Evolutionary conservation across 371 early-diverging fungal species (phyloP), one percentile per base, ranked within the genome.

Genomic region (Rhizopus stolonifer): DNA sequence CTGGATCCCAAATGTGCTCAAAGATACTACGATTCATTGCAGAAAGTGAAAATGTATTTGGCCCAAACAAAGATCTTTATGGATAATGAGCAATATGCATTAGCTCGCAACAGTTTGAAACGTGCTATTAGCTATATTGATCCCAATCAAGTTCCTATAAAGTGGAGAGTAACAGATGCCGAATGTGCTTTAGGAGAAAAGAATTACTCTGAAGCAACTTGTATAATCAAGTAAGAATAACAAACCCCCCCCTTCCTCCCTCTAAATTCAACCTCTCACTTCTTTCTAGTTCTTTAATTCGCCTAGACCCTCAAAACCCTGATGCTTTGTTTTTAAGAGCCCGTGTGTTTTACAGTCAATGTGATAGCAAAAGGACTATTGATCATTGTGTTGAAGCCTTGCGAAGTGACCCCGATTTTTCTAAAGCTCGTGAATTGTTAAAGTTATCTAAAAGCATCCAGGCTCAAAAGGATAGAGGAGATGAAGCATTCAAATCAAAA

Each of bases 401-500:
- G 32, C 75, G 85, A 2, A 89, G 81, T 59, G 92, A 93, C 53
- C 93, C 92, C 9, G 92, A 92, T 64, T 83, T 87, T 56, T 49
- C 67, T 36, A 79, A 81, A 45, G 92, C 93, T 4, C 77, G 88
- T 19, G 57, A 65, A 10, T 60, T 93, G 31, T 57, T 86, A 53
- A 86, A 84, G 58, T 79, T 75, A 57, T 75, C 88, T 23, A 79
- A 75, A 56, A 63, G 64, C 4, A 54, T 91, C 25, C 92, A 92
- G 33, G 56, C 61, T 2, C 64, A 83, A 54, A 92, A 91, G 64
- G 80, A 83, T 33, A 77, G 74, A 10, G 91, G 92, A 31, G 91
- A 93, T 58, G 84, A 81, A 25, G 88, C 87, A 10, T 91, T 90
- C 73, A 83, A 83, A 47, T 51, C 70, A 7, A 77, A 79, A 29